Evolutionary conservation across 1,284 basidiomycete genomes (phyloP).

Genomic region (Pseudozyma tsukubaensis): DNA sequence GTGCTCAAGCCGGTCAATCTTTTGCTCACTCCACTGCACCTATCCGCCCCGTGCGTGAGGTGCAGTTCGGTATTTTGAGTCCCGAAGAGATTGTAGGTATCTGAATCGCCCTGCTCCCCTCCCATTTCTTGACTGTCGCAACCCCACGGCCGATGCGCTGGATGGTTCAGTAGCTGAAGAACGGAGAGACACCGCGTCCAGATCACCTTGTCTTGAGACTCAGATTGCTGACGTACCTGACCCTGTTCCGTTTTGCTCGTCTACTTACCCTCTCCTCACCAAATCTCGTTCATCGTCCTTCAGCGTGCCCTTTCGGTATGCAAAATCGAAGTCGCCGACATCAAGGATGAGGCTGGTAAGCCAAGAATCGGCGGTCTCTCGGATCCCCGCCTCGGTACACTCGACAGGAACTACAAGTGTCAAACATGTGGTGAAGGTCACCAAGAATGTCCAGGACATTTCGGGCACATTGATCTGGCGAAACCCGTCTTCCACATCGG

Average conservation of each 20-base stretch:
- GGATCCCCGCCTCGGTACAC: slow-evolving; percentile 96
- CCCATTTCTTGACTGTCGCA: slow-evolving; percentile 4
- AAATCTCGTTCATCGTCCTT: background rate
- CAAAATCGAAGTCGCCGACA: slow-evolving; percentile 97
- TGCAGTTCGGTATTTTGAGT: slow-evolving; percentile 98
- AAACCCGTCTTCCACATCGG: slow-evolving; percentile 96
- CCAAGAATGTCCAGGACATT: slow-evolving; percentile 83
- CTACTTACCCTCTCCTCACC: background rate
- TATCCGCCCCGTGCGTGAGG: slow-evolving; percentile 84
- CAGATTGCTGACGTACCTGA: slow-evolving; percentile 21
- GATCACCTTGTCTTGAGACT: slow-evolving; percentile 6
- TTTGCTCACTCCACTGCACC: slow-evolving; percentile 89
- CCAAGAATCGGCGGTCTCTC: slow-evolving; percentile 90
- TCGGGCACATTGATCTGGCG: slow-evolving; percentile 97
- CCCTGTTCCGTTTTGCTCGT: background rate
- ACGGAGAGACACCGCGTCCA: slow-evolving; percentile 14
- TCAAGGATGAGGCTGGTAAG: slow-evolving; percentile 91
- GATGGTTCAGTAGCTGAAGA: background rate
- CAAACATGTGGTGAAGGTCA: slow-evolving; percentile 91
- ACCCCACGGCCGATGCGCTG: background rate
- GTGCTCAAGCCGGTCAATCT: slow-evolving; percentile 57
- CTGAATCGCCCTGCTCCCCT: slow-evolving; percentile 12
- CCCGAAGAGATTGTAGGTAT: slow-evolving; percentile 89
- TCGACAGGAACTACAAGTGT: slow-evolving; percentile 99
- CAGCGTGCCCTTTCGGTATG: slow-evolving; percentile 96